Evolutionary conservation across 2,329 filamentous ascomycete species (phyloP), one percentile per base, ranked within the genome.

Genomic region (Aspergillus candidus): DNA sequence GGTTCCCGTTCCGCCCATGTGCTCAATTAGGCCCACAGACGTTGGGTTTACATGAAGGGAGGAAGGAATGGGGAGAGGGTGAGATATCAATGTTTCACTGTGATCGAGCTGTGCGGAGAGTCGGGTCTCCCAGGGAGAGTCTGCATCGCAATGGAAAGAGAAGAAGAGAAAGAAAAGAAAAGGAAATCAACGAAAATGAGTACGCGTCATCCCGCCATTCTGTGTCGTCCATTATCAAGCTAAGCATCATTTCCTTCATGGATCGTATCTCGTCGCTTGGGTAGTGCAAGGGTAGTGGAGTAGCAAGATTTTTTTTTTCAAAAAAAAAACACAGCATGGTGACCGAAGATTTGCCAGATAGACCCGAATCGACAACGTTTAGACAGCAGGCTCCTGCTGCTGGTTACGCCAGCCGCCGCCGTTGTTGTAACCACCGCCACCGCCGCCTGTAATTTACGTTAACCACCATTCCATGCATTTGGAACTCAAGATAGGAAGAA

Each of bases 321-420:
- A 33, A 10, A 34, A 40, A 5, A 40, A 40, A 29, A 22, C 38
- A 40, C 55, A 35, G 56, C 50, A 17, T 46, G 42, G 10, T 54
- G 52, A 27, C 22, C 22, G 22, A 27, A 27, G 22, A 27, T 7
- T 27, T 27, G 22, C 22, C 22, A 27, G 22, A 27, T 27, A 27
- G 22, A 27, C 22, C 22, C 22, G 22, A 27, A 27, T 10, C 22
- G 22, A 27, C 22, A 27, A 27, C 22, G 22, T 27, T 27, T 27
- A 27, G 22, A 27, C 22, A 35, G 43, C 46, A 6, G 44, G 53
- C 37, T 43, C 46, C 41, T 48, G 48, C 44, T 45, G 50, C 40
- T 51, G 46, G 38, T 49, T 48, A 30, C 58, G 55, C 55, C 54
- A 60, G 53, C 58, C 59, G 49, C 65, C 63, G 39, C 64, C 63